Evolutionary conservation across 2,329 filamentous ascomycete species (phyloP).

Genomic region (Diplodia sapinea): DNA sequence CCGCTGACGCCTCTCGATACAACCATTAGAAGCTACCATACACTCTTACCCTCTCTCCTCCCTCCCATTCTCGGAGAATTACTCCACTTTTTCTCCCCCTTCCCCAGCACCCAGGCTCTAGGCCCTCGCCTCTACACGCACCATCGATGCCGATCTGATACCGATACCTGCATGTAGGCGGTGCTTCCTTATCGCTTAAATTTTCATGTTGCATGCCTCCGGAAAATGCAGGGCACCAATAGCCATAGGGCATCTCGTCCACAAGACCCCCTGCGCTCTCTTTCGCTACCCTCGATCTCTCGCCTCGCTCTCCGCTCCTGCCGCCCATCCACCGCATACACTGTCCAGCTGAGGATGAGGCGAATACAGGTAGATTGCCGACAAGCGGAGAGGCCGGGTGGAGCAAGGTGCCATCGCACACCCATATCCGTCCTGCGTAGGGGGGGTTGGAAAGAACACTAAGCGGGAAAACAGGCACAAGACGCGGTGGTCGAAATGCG

Average conservation of each 20-base stretch:
- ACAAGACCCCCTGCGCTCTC: slow-evolving; percentile 1
- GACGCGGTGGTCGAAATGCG: background rate
- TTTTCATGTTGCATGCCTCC: background rate
- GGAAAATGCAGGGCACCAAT: background rate
- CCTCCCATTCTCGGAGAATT: background rate
- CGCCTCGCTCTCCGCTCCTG: background rate
- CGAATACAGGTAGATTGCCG: background rate
- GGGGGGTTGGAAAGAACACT: background rate
- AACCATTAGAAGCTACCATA: background rate
- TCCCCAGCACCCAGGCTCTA: background rate
- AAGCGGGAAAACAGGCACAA: background rate
- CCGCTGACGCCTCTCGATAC: background rate
- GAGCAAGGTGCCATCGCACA: background rate
- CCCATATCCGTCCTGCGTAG: background rate
- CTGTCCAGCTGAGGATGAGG: background rate
- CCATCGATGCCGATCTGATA: background rate
- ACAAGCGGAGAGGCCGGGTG: background rate
- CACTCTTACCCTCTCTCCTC: background rate
- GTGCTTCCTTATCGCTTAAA: background rate
- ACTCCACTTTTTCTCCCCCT: background rate
- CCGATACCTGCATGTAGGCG: background rate
- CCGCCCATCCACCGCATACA: background rate
- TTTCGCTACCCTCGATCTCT: background rate
- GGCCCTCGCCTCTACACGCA: background rate
- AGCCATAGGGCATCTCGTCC: background rate